A percentile compares a stretch with the other conserved stretches of the same genome.
phyloP scores from a whole-genome alignment of 371 early-diverging fungal species.

The Sporodiniella umbellata region DNA sequence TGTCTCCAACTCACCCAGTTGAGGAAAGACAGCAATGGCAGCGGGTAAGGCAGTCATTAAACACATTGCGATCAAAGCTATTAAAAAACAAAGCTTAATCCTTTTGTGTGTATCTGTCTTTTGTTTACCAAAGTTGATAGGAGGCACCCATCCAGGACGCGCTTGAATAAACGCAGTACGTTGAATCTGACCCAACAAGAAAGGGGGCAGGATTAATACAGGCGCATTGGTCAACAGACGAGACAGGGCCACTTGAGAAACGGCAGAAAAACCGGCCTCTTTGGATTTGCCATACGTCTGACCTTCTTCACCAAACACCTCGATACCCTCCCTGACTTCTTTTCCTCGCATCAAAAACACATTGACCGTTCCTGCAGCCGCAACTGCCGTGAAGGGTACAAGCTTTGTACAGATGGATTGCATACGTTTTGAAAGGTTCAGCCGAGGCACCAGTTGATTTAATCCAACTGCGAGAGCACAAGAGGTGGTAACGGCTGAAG shows the following conservation, averaged over 20 bases:
- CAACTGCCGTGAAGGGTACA: slow-evolving; percentile 81
- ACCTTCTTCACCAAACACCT: slow-evolving; percentile 63
- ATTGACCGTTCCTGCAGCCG: slow-evolving; percentile 79
- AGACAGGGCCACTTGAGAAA: slow-evolving; percentile 73
- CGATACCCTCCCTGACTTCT: slow-evolving; percentile 77
- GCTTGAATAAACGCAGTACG: slow-evolving; percentile 49
- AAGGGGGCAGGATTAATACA: slow-evolving; percentile 68
- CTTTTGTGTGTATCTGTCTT: background rate
- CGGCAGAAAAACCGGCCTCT: slow-evolving; percentile 65
- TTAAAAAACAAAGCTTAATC: background rate
- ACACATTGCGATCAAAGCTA: slow-evolving; percentile 59
- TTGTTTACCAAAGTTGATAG: slow-evolving; percentile 60
- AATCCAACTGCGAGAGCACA: slow-evolving; percentile 74
- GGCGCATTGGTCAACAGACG: slow-evolving; percentile 75
- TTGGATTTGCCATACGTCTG: slow-evolving; percentile 65
- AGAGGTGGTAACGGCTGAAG: slow-evolving; percentile 72
- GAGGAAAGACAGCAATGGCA: slow-evolving; percentile 84
- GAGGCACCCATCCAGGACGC: slow-evolving; percentile 52
- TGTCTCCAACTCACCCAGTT: slow-evolving; percentile 48
- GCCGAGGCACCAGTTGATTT: slow-evolving; percentile 52
- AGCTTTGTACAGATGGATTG: slow-evolving; percentile 52
- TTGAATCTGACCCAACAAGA: slow-evolving; percentile 64
- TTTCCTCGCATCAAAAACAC: slow-evolving; percentile 86
- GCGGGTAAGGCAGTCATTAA: slow-evolving; percentile 75
- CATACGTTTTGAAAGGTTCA: slow-evolving; percentile 41